Evolutionary conservation across 331 rosid species (phyloP).

Genomic region (Stylosanthes scabra): DNA sequence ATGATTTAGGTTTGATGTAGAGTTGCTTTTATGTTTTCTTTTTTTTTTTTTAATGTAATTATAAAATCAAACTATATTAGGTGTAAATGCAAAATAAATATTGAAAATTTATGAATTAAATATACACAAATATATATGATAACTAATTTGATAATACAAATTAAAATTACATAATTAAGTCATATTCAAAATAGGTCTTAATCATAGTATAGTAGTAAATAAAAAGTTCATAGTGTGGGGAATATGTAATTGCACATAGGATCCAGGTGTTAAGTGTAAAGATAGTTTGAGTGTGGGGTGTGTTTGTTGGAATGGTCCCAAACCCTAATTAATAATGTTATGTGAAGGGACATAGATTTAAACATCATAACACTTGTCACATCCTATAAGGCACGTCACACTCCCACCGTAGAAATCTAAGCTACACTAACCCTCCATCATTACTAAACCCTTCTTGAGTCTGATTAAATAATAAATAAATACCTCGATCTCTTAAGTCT

Average conservation of each 20-base stretch:
- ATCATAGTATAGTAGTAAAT: too few species aligned
- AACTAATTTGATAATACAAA: background rate
- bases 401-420: conserved; percentile 9
- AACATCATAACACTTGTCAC: background rate
- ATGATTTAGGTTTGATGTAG: background rate
- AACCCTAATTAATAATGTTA: background rate
- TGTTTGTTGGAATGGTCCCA: conserved; percentile 16
- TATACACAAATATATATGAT: too few species aligned
- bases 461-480: too few species aligned
- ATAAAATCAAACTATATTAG: too few species aligned
- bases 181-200: too few species aligned
- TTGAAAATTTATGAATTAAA: too few species aligned
- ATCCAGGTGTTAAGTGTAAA: background rate
- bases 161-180: background rate
- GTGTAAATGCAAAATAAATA: background rate
- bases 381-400: conserved; percentile 5
- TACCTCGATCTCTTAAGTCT: too few species aligned
- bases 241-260: background rate
- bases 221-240: conserved; percentile 6
- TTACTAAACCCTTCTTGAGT: background rate
- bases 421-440: conserved; percentile 30
- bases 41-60: too few species aligned
- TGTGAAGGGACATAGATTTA: conserved; percentile 21
- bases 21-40: too few species aligned
- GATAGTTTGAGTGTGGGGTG: background rate